These are phyloP conservation scores for Verbascum thapsus DNA, from an alignment of 257 asterid genomes.

Conservation along the genomic window DNA sequence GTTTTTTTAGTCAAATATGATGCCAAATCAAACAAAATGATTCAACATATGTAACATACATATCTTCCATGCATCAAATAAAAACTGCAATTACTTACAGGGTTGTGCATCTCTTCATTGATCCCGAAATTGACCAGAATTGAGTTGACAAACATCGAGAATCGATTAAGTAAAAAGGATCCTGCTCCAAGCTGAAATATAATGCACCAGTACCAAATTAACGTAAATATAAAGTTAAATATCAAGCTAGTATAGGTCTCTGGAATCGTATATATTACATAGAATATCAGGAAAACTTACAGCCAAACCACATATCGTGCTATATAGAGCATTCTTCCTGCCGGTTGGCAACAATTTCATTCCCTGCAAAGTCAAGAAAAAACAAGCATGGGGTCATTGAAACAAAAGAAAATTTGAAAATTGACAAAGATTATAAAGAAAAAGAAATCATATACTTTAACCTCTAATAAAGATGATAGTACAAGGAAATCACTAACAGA, in stretches of 20 bases:
- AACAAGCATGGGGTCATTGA: not conserved
- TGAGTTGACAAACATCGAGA: conserved; percentile 66
- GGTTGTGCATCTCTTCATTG: conserved; percentile 85
- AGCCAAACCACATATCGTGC: conserved; percentile 78
- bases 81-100: conserved; percentile 59
- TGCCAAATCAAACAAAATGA: too few relatives aligned
- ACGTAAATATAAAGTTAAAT: conserved; percentile 6
- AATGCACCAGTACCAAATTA: conserved; percentile 32
- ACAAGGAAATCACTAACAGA: not conserved
- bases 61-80: too few relatives aligned
- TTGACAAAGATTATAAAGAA: too few relatives aligned
- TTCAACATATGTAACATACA: not conserved
- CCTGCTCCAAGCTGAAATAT: conserved; percentile 87
- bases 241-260: not conserved
- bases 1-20: not conserved
- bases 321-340: conserved; percentile 76
- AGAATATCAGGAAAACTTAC: conserved; percentile 41
- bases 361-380: conserved; percentile 53
- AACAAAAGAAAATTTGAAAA: not conserved
- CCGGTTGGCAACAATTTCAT: conserved; percentile 91
- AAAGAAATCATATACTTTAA: too few relatives aligned
- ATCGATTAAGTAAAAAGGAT: conserved; percentile 66
- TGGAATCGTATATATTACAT: conserved; percentile 14
- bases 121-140: conserved; percentile 75
- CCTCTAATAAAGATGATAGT: conserved; percentile 8